These are phyloP conservation scores for Salix arbutifolia DNA, from an alignment of 345 rosid genomes.

Conservation along the genomic window DNA sequence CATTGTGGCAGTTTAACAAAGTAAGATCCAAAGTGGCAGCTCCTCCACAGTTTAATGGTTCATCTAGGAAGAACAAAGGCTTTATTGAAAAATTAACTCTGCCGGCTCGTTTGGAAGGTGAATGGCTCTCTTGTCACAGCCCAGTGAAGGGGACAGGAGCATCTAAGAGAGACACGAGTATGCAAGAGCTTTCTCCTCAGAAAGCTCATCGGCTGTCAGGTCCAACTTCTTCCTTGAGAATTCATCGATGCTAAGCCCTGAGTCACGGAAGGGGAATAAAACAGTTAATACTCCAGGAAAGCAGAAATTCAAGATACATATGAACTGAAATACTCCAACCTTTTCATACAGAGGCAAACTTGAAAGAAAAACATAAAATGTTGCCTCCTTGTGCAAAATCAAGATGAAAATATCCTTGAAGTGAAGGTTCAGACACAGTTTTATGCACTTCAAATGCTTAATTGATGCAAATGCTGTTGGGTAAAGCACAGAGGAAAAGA, in stretches of 20 bases:
- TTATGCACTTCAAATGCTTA: background rate
- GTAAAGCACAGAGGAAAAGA: background rate
- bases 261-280: background rate
- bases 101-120: background rate
- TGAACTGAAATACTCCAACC: background rate
- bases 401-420: background rate
- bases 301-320: background rate
- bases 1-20: background rate
- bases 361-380: background rate
- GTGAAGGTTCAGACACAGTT: background rate
- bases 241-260: constrained; percentile 81
- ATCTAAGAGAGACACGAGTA: constrained; percentile 84
- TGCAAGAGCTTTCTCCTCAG: constrained; percentile 92
- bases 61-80: constrained; percentile 5
- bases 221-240: constrained; percentile 96
- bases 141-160: background rate
- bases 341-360: background rate
- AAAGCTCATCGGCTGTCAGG: constrained; percentile 74
- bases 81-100: constrained; percentile 36
- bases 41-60: constrained; percentile 11
- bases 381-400: background rate
- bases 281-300: background rate
- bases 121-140: constrained; percentile 3
- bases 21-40: background rate
- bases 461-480: background rate